These are phyloP conservation scores for Metschnikowia lunata DNA, from an alignment of 805 yeast species.

Conservation along the genomic window DNA sequence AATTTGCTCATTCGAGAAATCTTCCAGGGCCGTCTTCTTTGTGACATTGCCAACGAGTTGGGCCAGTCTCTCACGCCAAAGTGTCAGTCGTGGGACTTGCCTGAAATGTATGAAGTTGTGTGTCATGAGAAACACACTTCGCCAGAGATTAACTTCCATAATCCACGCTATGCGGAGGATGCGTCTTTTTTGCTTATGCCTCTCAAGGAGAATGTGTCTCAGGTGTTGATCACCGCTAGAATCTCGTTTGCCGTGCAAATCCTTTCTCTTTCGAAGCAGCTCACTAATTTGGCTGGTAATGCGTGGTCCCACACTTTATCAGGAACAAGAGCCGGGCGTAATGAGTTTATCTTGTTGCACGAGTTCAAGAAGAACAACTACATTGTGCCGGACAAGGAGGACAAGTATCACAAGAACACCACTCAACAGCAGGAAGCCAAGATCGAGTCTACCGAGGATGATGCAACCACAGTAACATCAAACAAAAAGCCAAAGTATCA, in stretches of 20 bases:
- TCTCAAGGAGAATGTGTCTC: conserved; percentile 59
- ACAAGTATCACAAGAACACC: conserved; percentile 35
- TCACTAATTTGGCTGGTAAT: conserved; percentile 92
- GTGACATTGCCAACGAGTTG: conserved; percentile 92
- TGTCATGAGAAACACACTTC: conserved; percentile 60
- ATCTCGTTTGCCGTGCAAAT: conserved; percentile 81
- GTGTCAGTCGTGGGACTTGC: conserved; percentile 91
- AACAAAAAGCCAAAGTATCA: conserved; percentile 71
- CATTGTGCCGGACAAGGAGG: conserved; percentile 84
- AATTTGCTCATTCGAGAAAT: conserved; percentile 61
- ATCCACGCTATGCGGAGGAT: conserved; percentile 61
- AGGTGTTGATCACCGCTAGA: conserved; percentile 68
- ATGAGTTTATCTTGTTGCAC: conserved; percentile 87
- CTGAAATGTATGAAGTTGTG: conserved; percentile 84
- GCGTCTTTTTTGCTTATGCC: conserved; percentile 65
- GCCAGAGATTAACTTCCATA: conserved; percentile 69
- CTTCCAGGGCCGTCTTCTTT: conserved; percentile 78
- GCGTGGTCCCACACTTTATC: conserved; percentile 94
- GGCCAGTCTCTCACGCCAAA: conserved; percentile 88
- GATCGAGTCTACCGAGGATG: conserved; percentile 33
- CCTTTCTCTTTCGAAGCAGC: conserved; percentile 80
- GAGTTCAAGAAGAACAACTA: conserved; percentile 78
- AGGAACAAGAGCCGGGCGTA: conserved; percentile 95
- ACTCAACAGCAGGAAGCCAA: conserved; percentile 31
- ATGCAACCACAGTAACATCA: conserved; percentile 46